A percentile compares a stretch with the other conserved stretches of the same genome.
Conservation (phyloP, 129 eudicot genomes). For the Solidago caesia region DNA sequence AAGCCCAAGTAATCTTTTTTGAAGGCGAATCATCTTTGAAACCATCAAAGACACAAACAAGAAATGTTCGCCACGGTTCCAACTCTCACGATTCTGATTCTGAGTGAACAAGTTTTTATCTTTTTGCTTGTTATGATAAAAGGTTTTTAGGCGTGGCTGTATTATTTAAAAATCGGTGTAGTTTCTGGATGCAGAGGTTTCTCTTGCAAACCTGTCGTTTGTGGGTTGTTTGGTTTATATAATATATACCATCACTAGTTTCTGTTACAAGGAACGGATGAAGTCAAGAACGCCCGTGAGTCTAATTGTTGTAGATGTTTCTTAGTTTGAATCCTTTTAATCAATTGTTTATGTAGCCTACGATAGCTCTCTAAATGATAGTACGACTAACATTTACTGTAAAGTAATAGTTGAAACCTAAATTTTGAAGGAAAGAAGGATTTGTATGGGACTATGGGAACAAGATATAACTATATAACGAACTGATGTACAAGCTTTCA, state of each 20-base stretch:
- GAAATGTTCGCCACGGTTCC: constrained; percentile 70
- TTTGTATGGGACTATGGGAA: no score
- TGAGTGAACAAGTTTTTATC: constrained; percentile 32
- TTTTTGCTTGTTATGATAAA: background rate
- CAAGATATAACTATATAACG: no score
- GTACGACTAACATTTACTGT: no score
- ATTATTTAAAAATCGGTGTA: background rate
- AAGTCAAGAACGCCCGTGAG: background rate
- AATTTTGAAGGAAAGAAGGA: no score
- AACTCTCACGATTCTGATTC: constrained; percentile 80
- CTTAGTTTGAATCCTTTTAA: no score
- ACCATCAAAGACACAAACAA: constrained; percentile 49
- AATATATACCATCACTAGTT: background rate
- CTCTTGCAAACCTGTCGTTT: background rate
- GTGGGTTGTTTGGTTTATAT: background rate
- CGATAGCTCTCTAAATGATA: no score
- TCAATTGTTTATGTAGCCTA: no score
- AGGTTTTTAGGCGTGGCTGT: background rate
- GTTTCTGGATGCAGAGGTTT: constrained; percentile 1
- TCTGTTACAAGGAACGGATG: background rate
- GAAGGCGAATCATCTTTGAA: constrained; percentile 89
- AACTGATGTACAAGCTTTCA: no score
- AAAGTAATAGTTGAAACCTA: no score
- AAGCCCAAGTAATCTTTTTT: constrained; percentile 60
- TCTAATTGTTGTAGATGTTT: no score